phyloP scores from a whole-genome alignment of 495 filamentous ascomycete species.

The Lindgomyces ingoldianus region DNA sequence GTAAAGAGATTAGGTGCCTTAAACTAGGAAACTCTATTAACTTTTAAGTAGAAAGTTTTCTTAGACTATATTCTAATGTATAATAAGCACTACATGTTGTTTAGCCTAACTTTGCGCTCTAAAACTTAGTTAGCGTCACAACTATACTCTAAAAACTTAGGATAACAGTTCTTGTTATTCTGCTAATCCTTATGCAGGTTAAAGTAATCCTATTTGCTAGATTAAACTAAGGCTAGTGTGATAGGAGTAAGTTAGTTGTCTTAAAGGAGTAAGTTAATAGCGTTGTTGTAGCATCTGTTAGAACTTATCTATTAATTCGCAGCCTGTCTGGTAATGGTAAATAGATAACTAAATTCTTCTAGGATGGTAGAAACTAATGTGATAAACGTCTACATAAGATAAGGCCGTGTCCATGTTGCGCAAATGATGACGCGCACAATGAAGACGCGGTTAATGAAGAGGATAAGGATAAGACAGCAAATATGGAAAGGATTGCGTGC shows the following conservation, averaged over 20 bases:
- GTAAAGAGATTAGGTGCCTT: constrained; percentile 10
- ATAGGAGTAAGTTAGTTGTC: constrained; percentile 7
- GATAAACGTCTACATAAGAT: constrained; percentile 11
- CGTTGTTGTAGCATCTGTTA: constrained; percentile 10
- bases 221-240: constrained; percentile 9
- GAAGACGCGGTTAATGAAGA: background rate
- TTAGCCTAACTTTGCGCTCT: constrained; percentile 8
- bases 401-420: background rate
- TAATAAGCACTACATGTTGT: constrained; percentile 6
- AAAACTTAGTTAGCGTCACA: constrained; percentile 9
- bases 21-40: constrained; percentile 10
- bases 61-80: constrained; percentile 8
- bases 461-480: background rate
- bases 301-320: constrained; percentile 10
- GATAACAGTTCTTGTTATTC: constrained; percentile 9
- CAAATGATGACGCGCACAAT: background rate
- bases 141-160: constrained; percentile 8
- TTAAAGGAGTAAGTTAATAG: constrained; percentile 9
- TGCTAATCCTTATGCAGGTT: constrained; percentile 7
- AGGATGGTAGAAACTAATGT: constrained; percentile 10
- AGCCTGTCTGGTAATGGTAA: constrained; percentile 8
- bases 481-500: background rate
- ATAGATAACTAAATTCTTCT: constrained; percentile 5
- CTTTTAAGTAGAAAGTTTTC: constrained; percentile 9
- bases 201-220: constrained; percentile 7